phyloP scores from a whole-genome alignment of 257 asterid species.

The Nicotiana noctiflora region DNA sequence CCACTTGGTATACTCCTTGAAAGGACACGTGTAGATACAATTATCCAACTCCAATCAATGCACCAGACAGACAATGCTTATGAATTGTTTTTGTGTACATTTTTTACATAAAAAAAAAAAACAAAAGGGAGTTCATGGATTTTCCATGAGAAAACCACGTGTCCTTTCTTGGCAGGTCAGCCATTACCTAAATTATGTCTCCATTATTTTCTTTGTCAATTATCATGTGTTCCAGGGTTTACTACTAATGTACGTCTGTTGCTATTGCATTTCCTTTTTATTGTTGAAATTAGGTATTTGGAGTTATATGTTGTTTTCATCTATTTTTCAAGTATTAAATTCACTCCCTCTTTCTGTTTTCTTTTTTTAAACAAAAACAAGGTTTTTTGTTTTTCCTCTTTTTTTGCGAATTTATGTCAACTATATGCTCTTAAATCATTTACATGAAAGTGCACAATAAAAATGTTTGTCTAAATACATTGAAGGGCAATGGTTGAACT shows the following conservation, averaged over 20 bases:
- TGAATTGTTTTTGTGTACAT: not conserved
- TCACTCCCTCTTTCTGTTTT: not conserved
- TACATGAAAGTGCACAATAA: not conserved
- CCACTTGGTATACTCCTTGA: slow-evolving; percentile 20
- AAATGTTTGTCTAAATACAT: no score
- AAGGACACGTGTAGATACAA: slow-evolving; percentile 78
- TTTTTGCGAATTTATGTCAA: not conserved
- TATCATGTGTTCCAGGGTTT: slow-evolving; percentile 19
- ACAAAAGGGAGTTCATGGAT: slow-evolving; percentile 21
- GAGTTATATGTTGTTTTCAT: not conserved
- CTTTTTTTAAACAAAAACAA: not conserved
- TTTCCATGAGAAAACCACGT: slow-evolving; percentile 52
- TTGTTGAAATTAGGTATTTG: not conserved
- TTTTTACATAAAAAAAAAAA: not conserved
- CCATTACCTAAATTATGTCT: not conserved
- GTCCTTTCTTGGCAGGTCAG: slow-evolving; percentile 35
- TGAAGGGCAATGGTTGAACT: no score
- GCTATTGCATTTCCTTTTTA: not conserved
- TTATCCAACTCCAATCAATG: slow-evolving; percentile 81
- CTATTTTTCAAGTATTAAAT: not conserved
- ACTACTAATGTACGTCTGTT: slow-evolving; percentile 4
- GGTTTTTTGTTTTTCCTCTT: not conserved
- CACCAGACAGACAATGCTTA: slow-evolving; percentile 21
- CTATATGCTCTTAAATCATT: not conserved
- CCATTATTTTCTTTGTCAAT: slow-evolving; percentile 5